Base-by-base conservation (phyloP, 1,284 basidiomycete species). In the Meripilus lineatus region DNA sequence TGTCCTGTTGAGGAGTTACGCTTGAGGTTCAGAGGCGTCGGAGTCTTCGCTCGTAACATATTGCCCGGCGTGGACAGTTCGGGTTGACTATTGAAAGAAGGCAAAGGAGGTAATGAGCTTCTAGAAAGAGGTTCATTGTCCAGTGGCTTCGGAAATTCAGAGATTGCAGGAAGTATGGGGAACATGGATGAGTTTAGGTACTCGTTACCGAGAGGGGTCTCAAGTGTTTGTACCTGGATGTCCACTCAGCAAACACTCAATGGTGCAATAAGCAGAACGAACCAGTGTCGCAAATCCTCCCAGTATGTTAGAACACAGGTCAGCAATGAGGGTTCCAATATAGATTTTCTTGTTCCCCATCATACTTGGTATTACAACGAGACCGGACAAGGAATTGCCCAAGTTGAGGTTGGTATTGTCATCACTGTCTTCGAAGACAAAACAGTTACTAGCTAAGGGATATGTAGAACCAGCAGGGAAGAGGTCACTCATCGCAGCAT, bases 261-360 rank as follows among this genome's bases (percentile, higher is more conserved):
- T 34, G 45, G 32, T 49, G 48, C 48, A 50, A 49, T 33, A 37
- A 26, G 40, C 44, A 32, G 36, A 46, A 65, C 77, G 47, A 55
- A 90, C 87, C 69, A 93, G 63, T 33, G 78, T 75, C 25, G 89
- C 85, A 51, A 95, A 84, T 60, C 91, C 89, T 25, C 79, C 79
- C 23, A 95, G 70, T 36, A 94, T 80, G 49, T 85, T 81, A 25
- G 91, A 91, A 50, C 90, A 90, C 15, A 94, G 67, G 57, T 91
- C 89, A 13, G 89, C 89, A 37, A 95, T 66, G 22, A 94, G 66
- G n/a, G 88, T 89, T 23, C 86, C 84, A 40, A 94, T 75, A 63
- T 92, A 92, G 25, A 88, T 66, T 58, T 78, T 83, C 66, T 88
- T 89, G 57, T 88, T 85, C 24, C 81, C 78, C 78, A 89, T 85